A percentile compares a stretch with the other conserved stretches of the same genome.
These are phyloP conservation scores for Fraxinus xanthoxyloides DNA, from an alignment of 305 asterid genomes.

Conservation along the genomic window DNA sequence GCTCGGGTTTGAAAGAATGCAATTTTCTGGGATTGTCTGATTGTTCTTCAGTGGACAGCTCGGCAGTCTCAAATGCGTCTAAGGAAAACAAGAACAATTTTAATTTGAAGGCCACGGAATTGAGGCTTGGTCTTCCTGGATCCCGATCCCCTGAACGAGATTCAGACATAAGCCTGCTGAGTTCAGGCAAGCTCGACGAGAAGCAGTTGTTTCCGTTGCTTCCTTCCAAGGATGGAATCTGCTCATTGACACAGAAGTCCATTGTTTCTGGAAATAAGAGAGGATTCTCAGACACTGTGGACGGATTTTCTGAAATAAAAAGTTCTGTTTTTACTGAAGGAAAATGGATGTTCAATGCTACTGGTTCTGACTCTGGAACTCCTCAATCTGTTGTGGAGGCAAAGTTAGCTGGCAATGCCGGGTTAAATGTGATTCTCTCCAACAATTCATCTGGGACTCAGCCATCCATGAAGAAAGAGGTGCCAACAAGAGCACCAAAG, in stretches of 20 bases:
- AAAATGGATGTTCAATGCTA: constrained; percentile 57
- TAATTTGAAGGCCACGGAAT: constrained; percentile 72
- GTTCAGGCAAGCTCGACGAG: constrained; percentile 50
- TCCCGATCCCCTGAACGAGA: constrained; percentile 71
- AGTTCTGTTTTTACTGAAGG: constrained; percentile 41
- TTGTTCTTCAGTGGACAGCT: constrained; percentile 69
- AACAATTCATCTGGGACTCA: constrained; percentile 41
- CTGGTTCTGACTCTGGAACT: constrained; percentile 43
- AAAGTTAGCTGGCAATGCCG: constrained; percentile 42
- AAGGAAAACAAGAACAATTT: constrained; percentile 48
- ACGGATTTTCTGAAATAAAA: constrained; percentile 45
- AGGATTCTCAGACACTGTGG: constrained; percentile 69
- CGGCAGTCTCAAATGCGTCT: constrained; percentile 24
- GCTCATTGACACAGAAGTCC: constrained; percentile 43
- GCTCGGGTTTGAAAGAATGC: constrained; percentile 53
- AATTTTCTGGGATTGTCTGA: constrained; percentile 72
- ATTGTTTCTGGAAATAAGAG: constrained; percentile 73
- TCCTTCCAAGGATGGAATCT: constrained; percentile 65
- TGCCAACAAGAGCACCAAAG: constrained; percentile 34
- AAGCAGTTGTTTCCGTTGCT: constrained; percentile 72
- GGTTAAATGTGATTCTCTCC: constrained; percentile 33
- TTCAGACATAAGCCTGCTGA: constrained; percentile 35
- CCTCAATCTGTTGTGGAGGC: constrained; percentile 29
- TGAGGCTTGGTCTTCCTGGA: constrained; percentile 94
- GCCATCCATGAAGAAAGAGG: constrained; percentile 35